These are phyloP conservation scores for Linum tenue DNA, from an alignment of 345 rosid genomes.

Conservation along the genomic window DNA sequence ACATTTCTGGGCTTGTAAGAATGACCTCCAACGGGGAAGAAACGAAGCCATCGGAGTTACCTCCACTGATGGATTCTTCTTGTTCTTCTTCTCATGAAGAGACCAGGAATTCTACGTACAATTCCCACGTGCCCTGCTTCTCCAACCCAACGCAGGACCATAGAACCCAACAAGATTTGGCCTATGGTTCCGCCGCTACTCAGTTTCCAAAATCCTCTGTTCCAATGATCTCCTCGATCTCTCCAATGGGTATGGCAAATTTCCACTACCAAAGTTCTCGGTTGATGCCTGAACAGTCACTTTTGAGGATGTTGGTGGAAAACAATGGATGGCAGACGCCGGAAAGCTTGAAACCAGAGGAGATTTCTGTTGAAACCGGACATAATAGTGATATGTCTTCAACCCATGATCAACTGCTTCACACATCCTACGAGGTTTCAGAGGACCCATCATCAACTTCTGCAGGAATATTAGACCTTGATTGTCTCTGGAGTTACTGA, in stretches of 20 bases:
- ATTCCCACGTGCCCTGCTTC: conserved; percentile 36
- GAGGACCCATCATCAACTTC: not conserved
- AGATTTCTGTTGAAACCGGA: conserved; percentile 10
- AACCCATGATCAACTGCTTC: not conserved
- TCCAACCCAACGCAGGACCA: conserved; percentile 17
- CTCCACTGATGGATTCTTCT: conserved; percentile 60
- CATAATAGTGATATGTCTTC: conserved; percentile 10
- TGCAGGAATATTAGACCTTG: not conserved
- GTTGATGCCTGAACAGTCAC: conserved; percentile 15
- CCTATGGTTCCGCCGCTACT: conserved; percentile 17
- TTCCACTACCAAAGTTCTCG: conserved; percentile 12
- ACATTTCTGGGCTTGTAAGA: conserved; percentile 14
- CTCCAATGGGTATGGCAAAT: conserved; percentile 7
- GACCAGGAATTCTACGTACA: conserved; percentile 3
- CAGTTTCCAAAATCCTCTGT: conserved; percentile 15
- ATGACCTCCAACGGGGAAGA: conserved; percentile 23
- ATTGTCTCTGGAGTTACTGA: conserved; percentile 1
- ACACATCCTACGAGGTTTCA: not conserved
- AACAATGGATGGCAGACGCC: conserved; percentile 5
- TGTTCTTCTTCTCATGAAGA: conserved; percentile 15
- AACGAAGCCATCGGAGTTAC: conserved; percentile 27
- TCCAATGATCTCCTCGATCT: conserved; percentile 1
- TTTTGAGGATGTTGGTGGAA: conserved; percentile 42
- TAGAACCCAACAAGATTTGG: conserved; percentile 9
- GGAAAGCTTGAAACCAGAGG: conserved; percentile 3